Base-by-base conservation (phyloP, 2,329 filamentous ascomycete species). In the Pseudogymnoascus sp. region DNA sequence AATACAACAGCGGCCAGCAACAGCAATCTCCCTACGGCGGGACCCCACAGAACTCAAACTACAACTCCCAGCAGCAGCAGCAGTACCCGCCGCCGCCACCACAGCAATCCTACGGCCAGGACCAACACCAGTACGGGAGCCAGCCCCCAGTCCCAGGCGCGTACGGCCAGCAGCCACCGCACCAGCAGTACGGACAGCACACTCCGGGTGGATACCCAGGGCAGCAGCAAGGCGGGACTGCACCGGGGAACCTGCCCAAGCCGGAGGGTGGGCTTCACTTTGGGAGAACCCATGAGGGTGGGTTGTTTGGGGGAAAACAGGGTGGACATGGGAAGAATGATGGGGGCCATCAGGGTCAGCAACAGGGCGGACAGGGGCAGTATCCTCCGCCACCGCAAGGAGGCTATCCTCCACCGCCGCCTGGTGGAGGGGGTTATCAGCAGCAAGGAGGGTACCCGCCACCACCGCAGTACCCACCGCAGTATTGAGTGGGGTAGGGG, bases 1-100 rank as follows among this genome's bases (percentile, higher is more conserved):
- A 57, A 8, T 37, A 57, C 9, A 15, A 23, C 34, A 33, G 18
- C 18, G 52, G 13, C 18, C 57, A 55, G 19, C 55, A 39, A 10
- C 61, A 65, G 39, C 60, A 63, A 33, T 60, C 67, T 39, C 61
- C 64, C 3, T 69, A 68, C 48, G 68, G 67, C 37, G 55, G 34
- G 7, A 39, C 59, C 15, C 45, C 57, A 59, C 58, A 48, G 6
- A 48, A 48, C 41, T 28, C 41, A 28, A 18, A 28, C 41, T 48
- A 48, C 23, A 48, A 48, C 41, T 48, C 41, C 41, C 52, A 63
- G 34, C 61, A 64, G 26, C 61, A 64, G 19, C 59, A 57, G 5
- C 39, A 61, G 13, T 63, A 61, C 59, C 52, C 59, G 28, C 59
- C 59, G 12, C 41, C 41, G 28, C 39, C 39, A 9, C 37, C 57